phyloP scores from a whole-genome alignment of 2,329 filamentous ascomycete genomes.

The Pseudogymnoascus sp. region DNA sequence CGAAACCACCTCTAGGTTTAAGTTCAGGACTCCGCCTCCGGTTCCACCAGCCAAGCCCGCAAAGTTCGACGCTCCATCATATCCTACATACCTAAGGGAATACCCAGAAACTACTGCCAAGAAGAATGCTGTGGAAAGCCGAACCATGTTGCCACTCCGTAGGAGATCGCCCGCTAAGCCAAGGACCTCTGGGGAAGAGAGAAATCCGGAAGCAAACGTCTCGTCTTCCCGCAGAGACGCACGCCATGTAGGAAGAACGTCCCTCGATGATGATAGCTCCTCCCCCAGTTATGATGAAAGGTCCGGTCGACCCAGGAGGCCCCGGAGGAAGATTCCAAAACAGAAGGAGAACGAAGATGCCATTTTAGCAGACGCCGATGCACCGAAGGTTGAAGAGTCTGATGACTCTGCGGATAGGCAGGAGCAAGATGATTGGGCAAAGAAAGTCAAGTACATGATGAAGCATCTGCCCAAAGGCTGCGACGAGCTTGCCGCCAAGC shows the following conservation, averaged over 20 bases:
- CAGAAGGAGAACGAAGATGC: conserved; percentile 30
- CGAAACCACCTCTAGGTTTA: conserved; percentile 27
- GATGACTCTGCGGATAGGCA: conserved; percentile 35
- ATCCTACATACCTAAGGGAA: conserved; percentile 32
- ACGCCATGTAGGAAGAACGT: conserved; percentile 1
- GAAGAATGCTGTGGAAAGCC: conserved; percentile 21
- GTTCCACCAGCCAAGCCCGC: conserved; percentile 20
- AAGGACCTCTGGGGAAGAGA: conserved; percentile 14
- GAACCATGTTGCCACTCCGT: conserved; percentile 28
- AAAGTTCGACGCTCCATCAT: conserved; percentile 34
- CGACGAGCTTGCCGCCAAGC: conserved; percentile 74
- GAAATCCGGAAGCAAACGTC: conserved; percentile 30
- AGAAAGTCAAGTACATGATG: conserved; percentile 57
- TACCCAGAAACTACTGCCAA: conserved; percentile 29
- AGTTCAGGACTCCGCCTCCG: conserved; percentile 12
- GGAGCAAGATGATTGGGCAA: conserved; percentile 50
- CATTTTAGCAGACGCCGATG: conserved; percentile 31
- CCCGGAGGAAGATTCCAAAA: conserved; percentile 23
- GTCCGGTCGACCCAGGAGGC: conserved; percentile 24
- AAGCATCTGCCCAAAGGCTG: conserved; percentile 76
- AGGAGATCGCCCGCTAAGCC: conserved; percentile 19
- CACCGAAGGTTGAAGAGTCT: conserved; percentile 35
- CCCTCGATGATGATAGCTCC: conserved; percentile 23
- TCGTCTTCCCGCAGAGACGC: conserved; percentile 23
- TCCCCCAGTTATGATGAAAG: conserved; percentile 29